Evolutionary conservation across 805 yeast species (phyloP), one percentile per base, ranked within the genome.

Genomic region (Priceomyces fermenticarens): DNA sequence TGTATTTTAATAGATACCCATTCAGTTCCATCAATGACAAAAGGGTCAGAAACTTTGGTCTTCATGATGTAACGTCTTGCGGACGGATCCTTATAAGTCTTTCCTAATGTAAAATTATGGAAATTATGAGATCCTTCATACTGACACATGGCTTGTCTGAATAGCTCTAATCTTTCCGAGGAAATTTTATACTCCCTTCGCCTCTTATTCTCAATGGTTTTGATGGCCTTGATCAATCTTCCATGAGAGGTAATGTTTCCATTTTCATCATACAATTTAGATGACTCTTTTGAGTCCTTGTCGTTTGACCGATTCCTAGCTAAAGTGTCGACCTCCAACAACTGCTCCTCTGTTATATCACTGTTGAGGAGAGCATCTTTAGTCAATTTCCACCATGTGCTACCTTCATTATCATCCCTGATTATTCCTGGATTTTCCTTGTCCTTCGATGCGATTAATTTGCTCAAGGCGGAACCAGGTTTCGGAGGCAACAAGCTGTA

Each of bases 1-100:
- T 93, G 99, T 50, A 93, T 88, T 68, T 91, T 90, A 55, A 93
- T 84, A 2, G 96, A 87, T 2, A 88, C 77, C 99, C 99, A 93
- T 59, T 93, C 98, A 5, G 97, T 89, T 35, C 87, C 89, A 56
- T 90, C 87, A 50, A 91, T 90, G 38, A 88, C 83, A 61, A 88
- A 87, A 2, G 98, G 98, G 2, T 87, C 95, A 12, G 89, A 78
- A 0, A 88, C 96, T 0, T 77, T 73, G 36, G 91, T 74, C 13
- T 77, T 67, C 54, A 86, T 86, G 88, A 93, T 90, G 60, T 70
- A 86, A 54, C 99, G 74, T 38, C 76, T 72, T 2, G 97, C 85
- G 47, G 95, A 84, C 13, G 95, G 83, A 56, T 93, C 98, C 49
- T 80, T 85, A 65, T 77, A 88, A 10, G 70, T 63, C 58, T 88